Base-by-base conservation (phyloP, 352 stramenopile species). In the Albugo candida region DNA sequence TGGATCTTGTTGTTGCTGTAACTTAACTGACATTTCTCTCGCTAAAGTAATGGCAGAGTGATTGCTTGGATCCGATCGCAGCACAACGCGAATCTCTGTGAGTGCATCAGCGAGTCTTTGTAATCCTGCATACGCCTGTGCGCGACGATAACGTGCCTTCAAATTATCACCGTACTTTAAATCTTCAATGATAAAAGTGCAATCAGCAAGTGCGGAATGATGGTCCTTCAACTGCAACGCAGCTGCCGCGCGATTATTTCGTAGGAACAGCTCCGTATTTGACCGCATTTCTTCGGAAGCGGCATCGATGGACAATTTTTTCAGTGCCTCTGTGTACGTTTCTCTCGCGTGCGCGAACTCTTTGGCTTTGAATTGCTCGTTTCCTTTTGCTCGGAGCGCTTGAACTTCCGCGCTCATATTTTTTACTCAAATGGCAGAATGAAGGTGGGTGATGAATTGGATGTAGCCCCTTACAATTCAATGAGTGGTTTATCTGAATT, bases 81-180 rank as follows among this genome's bases (percentile, higher is more conserved):
- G 54, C 53, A 87, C 70, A 36, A 77, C 49, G 8, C 66, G 76
- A 40, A 87, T 58, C 47, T 91, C 77, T 40, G 63, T 57, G 55
- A 86, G 85, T 11, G 71, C 70, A 39, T 78, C 53, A 44, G 74
- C 70, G 42, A 82, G 61, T 52, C 77, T 73, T 12, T 70, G 68
- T 19, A 84, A 44, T 1, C 60, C 77, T 52, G 86, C 62, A 44
- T 75, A 59, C 27, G 70, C 77, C 56, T 87, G 77, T 5, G 74
- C 77, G 42, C 77, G 66, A 40, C 77, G 72, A 46, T 87, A 91
- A 6, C 72, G 67, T 14, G 77, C 74, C 52, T 91, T 91, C 40
- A 76, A 66, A 48, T 83, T 91, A 19, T 66, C 53, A 13, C 61
- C 46, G 2, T 81, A 69, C 8, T 31, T 31, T 8, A 31, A 31